These are phyloP conservation scores for Botrytis deweyae DNA, from an alignment of 2,329 filamentous ascomycete species.

Conservation along the genomic window DNA sequence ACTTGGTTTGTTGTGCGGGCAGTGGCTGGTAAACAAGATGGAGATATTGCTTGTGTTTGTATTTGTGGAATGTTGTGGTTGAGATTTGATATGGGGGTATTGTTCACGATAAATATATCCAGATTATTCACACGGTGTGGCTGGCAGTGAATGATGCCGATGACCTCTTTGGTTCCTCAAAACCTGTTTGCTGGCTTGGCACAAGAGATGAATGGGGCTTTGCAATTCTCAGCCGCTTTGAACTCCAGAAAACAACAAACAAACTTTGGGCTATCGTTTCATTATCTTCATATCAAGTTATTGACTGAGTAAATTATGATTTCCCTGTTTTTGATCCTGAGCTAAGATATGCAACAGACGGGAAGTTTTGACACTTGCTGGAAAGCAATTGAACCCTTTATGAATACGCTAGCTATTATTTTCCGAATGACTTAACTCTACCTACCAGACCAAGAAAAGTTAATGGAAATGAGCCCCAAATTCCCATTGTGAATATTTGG, in stretches of 20 bases:
- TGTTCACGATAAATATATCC: slow-evolving; percentile 5
- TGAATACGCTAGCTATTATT: not conserved
- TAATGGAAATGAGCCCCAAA: not conserved
- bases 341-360: slow-evolving; percentile 10
- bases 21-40: not conserved
- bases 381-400: not conserved
- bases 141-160: slow-evolving; percentile 4
- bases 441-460: not conserved
- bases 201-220: slow-evolving; percentile 1
- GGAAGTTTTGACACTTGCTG: not conserved
- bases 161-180: slow-evolving; percentile 3
- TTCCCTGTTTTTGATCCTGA: slow-evolving; percentile 8
- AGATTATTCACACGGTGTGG: not conserved
- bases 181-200: slow-evolving; percentile 18
- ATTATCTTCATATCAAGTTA: not conserved
- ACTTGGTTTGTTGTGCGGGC: not conserved
- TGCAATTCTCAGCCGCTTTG: slow-evolving; percentile 3
- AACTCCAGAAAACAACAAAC: not conserved
- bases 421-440: not conserved
- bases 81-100: not conserved
- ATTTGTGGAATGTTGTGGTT: not conserved
- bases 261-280: not conserved
- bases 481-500: not conserved
- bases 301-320: not conserved
- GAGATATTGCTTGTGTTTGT: slow-evolving; percentile 4